Percentiles rank a stretch among this genome's conserved stretches.
Conservation (phyloP, 257 asterid genomes). For the Solanum commersonii region DNA sequence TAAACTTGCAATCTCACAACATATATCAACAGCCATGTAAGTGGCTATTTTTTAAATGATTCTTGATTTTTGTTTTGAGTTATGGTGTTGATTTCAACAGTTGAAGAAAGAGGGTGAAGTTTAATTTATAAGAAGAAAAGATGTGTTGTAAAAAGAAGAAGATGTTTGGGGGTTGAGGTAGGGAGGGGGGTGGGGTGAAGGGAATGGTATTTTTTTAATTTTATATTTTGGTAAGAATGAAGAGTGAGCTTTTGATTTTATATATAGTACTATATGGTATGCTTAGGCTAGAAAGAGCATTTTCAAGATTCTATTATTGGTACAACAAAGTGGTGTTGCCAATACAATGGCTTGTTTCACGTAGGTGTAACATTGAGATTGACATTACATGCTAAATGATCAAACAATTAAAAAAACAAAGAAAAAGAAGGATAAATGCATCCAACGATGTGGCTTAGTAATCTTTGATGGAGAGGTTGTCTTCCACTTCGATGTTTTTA, state of each 20-base stretch:
- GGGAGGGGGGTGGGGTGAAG: no score
- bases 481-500: neutral
- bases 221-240: conserved; percentile 17
- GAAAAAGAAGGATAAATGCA: neutral
- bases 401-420: neutral
- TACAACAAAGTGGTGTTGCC: neutral
- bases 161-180: neutral
- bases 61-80: neutral
- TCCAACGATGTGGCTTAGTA: neutral
- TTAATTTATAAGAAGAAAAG: neutral
- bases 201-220: neutral
- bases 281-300: conserved; percentile 3
- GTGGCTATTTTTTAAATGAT: neutral
- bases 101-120: neutral
- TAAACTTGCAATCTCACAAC: conserved; percentile 39
- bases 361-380: conserved; percentile 31
- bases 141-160: conserved; percentile 22
- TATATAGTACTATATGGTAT: neutral
- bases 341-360: conserved; percentile 13
- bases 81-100: neutral
- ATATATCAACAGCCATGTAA: conserved; percentile 61
- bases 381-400: conserved; percentile 24
- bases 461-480: neutral
- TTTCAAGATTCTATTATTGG: conserved; percentile 11
- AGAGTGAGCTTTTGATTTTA: conserved; percentile 33